Evolutionary conservation across 768 basidiomycete species (phyloP).

Genomic region (Neoboletus subvelutipes): DNA sequence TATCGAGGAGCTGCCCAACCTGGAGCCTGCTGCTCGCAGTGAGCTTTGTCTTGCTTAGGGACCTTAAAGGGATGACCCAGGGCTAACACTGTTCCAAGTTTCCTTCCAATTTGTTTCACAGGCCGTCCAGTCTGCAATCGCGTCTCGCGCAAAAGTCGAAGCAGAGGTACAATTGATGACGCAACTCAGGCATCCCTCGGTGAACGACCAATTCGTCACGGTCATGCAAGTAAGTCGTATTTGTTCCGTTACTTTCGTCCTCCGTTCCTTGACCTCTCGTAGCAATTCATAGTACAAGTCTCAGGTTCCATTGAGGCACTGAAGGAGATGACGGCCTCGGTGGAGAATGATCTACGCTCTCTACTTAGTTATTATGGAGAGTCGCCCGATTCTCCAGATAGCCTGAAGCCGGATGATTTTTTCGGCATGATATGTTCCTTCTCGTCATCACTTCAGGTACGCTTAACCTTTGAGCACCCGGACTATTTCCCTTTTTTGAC

Average conservation of each 20-base stretch:
- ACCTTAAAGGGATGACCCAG: background rate
- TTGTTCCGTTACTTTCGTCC: background rate
- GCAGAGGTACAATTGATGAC: slow-evolving; percentile 51
- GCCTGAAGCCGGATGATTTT: slow-evolving; percentile 78
- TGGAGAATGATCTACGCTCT: slow-evolving; percentile 61
- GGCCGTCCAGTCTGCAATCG: slow-evolving; percentile 55
- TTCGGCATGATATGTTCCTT: slow-evolving; percentile 76
- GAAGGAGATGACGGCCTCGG: slow-evolving; percentile 51
- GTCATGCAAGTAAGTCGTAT: slow-evolving; percentile 63
- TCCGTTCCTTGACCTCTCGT: background rate
- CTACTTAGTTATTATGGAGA: slow-evolving; percentile 80
- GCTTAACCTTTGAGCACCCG: slow-evolving; percentile 3
- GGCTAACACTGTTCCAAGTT: slow-evolving; percentile 42
- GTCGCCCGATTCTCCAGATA: slow-evolving; percentile 57
- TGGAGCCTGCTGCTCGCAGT: slow-evolving; percentile 86
- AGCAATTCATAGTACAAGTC: slow-evolving; percentile 39
- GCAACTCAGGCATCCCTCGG: slow-evolving; percentile 27
- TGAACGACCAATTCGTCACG: slow-evolving; percentile 60
- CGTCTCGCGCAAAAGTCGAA: slow-evolving; percentile 56
- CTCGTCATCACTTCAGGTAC: slow-evolving; percentile 67
- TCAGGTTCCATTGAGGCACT: slow-evolving; percentile 61
- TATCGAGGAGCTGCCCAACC: slow-evolving; percentile 74
- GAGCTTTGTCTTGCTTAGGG: background rate
- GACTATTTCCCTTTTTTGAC: background rate
- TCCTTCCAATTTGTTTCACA: slow-evolving; percentile 67